Base-by-base conservation (phyloP, 129 eudicot genomes). In the Centaurea solstitialis region DNA sequence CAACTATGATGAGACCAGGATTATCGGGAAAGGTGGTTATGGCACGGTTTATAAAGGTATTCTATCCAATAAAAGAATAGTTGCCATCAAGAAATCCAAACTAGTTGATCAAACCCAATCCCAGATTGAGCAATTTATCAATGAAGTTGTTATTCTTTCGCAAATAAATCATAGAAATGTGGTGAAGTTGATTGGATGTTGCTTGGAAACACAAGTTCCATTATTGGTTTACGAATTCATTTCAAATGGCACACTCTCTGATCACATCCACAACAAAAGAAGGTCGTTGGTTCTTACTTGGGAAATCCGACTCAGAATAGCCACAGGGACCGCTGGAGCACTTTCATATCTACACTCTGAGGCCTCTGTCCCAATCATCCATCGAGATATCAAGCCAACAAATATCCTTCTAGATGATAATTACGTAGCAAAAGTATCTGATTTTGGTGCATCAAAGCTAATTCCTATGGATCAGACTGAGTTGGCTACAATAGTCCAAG, bases 21-120 rank as follows among this genome's bases (percentile, higher is more conserved):
- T 89, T 21, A 76, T 84, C 20, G 90, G 93, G 4, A 84, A 79
- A 53, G 90, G 93, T 66, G 93, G 90, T 1, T 86, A 38, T 75
- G 90, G 88, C 10, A 81, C 82, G 0, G 90, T 88, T 62, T 88
- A 86, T 77, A 86, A 83, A 76, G 93, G 93, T 12, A 37, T 73
- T 22, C 71, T 89, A 26, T 17, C 70, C 1, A 82, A 89, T 70
- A 73, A 76, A 33, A 78, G 59, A 59, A 28, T 59, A 0, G 87
- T 89, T 65, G 90, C 93, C 28, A 81, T 89, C 4, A 88, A 88
- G 72, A 86, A 77, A 79, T 83, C 87, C 5, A 78, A 73, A 50
- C 13, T 83, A 33, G 53, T 45, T 23, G 83, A 83, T 43, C 83
- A 68, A n/a, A 64, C 35, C 3, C 57, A 68, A n/a, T 10, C 24